Base-by-base conservation (phyloP, 2,329 filamentous ascomycete genomes). In the Zasmidium cellare region DNA sequence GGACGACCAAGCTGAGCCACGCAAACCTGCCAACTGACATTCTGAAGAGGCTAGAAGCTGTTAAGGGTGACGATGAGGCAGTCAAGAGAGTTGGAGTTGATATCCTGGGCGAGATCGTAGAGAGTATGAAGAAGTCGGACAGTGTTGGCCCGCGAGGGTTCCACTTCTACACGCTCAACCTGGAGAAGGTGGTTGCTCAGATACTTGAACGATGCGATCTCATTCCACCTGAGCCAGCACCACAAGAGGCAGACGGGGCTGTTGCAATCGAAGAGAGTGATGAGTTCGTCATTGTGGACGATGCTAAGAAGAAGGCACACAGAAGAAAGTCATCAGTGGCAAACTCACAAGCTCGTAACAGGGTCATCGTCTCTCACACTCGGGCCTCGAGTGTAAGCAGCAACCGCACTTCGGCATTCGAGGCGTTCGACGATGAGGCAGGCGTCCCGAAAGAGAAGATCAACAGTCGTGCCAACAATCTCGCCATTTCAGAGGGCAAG, bases 121-220 rank as follows among this genome's bases (percentile, higher is more conserved):
- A 91, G 63, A 84, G 87, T 68, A 84, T 97, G 71, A 90, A 88
- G 74, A 79, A 87, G 63, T 85, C 85, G 68, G 28, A 78, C 73
- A 70, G 78, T 11, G 71, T 75, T 1, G 82, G 84, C 2, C 88
- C 86, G 19, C 82, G 86, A 67, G 94, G 94, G 5, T 96, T 97
- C 75, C 94, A 99, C 72, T 97, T 99, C 76, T 99, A 97, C 75
- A 97, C 94, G 0, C 80, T 99, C 52, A 99, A 99, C 71, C 80
- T 97, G 28, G 93, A 97, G 74, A 99, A 97, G 76, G 90, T 92
- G 0, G 92, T 99, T 2, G 91, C 92, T 0, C 94, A 97, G 68
- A 93, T 97, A 60, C 76, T 97, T 0, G 92, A 97, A 77, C 82
- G 89, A 56, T 91, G 89, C 24, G 78, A 88, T n/a, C 82, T 99